A percentile compares a stretch with the other conserved stretches of the same genome.
Conservation (phyloP, 352 stramenopile genomes). For the Phytophthora pistaciae region DNA sequence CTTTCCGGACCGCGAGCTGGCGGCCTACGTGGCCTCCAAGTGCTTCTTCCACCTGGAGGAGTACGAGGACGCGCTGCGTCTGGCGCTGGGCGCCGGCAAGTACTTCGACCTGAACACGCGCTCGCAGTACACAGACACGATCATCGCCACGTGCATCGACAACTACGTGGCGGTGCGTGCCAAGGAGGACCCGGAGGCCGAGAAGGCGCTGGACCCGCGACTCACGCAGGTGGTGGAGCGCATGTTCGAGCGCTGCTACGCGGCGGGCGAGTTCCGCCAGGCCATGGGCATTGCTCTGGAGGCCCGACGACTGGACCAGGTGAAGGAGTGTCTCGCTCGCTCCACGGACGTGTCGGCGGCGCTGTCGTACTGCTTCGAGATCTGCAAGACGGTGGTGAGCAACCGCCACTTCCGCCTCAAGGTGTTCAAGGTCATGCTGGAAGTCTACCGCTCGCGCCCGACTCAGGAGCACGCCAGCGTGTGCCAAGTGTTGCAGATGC, state of each 20-base stretch:
- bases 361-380: conserved; percentile 94
- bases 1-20: conserved; percentile 93
- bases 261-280: conserved; percentile 94
- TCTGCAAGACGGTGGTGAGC: conserved; percentile 94
- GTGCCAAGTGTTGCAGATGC: conserved; percentile 91
- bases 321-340: conserved; percentile 91
- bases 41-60: conserved; percentile 99
- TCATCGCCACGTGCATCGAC: conserved; percentile 98
- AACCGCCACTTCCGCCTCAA: conserved; percentile 96
- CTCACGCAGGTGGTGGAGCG: conserved; percentile 96
- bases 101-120: conserved; percentile 96
- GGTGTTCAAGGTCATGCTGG: conserved; percentile 94
- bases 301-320: conserved; percentile 93
- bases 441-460: conserved; percentile 73
- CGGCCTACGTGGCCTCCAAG: conserved; percentile 93
- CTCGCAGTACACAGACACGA: conserved; percentile 97
- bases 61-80: conserved; percentile 94
- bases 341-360: conserved; percentile 76
- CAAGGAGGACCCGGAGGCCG: conserved; percentile 77
- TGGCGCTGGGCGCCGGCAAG: conserved; percentile 95
- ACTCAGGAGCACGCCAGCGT: conserved; percentile 79
- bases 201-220: conserved; percentile 89
- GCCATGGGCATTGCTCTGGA: conserved; percentile 98
- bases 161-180: conserved; percentile 94
- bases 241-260: conserved; percentile 98